phyloP scores from a whole-genome alignment of 2,329 filamentous ascomycete genomes.

The Parafenestella ontariensis region DNA sequence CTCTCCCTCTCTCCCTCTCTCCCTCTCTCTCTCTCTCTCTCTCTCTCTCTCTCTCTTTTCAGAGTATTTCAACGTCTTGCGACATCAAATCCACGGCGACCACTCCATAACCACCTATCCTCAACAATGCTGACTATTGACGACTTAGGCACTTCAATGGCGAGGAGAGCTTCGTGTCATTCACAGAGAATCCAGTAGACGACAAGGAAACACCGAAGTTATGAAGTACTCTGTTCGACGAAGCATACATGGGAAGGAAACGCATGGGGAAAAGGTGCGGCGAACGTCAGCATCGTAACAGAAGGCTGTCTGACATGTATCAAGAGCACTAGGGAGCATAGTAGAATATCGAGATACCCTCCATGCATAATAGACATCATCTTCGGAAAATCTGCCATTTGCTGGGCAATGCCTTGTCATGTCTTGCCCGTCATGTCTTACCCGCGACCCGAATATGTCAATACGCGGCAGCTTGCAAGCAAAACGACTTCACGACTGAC shows the following conservation, averaged over 20 bases:
- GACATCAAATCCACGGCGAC: neutral
- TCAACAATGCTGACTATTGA: neutral
- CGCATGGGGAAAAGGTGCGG: too few relatives aligned
- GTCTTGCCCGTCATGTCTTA: neutral
- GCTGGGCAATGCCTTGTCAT: too few relatives aligned
- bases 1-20: too few relatives aligned
- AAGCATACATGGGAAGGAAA: neutral
- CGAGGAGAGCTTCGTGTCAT: slow-evolving; percentile 45
- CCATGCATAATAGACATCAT: neutral
- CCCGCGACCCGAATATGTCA: neutral
- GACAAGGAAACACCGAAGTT: slow-evolving; percentile 32
- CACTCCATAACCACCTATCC: neutral
- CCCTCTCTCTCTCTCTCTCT: too few relatives aligned
- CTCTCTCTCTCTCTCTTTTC: too few relatives aligned
- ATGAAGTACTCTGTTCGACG: slow-evolving; percentile 8
- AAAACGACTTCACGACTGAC: too few relatives aligned
- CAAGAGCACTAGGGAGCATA: neutral
- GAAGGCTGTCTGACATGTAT: neutral
- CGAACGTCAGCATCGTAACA: neutral
- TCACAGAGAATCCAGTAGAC: slow-evolving; percentile 27
- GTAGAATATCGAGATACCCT: neutral
- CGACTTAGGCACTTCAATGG: slow-evolving; percentile 44
- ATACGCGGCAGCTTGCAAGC: too few relatives aligned
- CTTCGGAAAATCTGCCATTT: too few relatives aligned
- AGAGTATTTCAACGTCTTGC: neutral